Evolutionary conservation across 2,329 filamentous ascomycete genomes (phyloP).

Genomic region (Penicillium sp.): DNA sequence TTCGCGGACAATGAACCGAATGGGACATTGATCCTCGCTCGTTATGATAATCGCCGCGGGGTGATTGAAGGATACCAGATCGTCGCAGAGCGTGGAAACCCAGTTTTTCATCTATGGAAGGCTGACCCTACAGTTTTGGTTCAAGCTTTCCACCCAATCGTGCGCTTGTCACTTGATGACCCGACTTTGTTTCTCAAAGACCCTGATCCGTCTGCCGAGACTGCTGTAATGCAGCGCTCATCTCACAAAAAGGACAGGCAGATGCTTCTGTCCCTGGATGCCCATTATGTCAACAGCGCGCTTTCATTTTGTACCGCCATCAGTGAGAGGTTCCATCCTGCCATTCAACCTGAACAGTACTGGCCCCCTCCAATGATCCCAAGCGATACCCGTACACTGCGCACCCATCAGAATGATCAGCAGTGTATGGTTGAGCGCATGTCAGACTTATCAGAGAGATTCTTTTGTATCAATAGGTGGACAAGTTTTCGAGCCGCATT

Average conservation of each 20-base stretch:
- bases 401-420: conserved; percentile 49
- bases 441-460: conserved; percentile 63
- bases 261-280: conserved; percentile 57
- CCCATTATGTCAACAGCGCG: conserved; percentile 62
- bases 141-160: conserved; percentile 69
- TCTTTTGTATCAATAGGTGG: conserved; percentile 77
- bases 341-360: conserved; percentile 52
- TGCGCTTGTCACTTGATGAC: conserved; percentile 73
- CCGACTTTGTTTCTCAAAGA: conserved; percentile 65
- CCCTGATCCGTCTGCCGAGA: conserved; percentile 18
- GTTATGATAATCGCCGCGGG: conserved; percentile 71
- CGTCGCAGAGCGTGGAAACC: conserved; percentile 62
- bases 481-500: conserved; percentile 60
- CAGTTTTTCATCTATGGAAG: conserved; percentile 64
- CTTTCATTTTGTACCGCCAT: conserved; percentile 64
- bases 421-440: conserved; percentile 50
- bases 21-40: conserved; percentile 74
- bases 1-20: conserved; percentile 74
- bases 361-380: conserved; percentile 80
- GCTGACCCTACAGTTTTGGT: conserved; percentile 68
- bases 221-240: conserved; percentile 25
- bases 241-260: conserved; percentile 44
- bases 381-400: conserved; percentile 59
- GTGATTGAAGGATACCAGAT: conserved; percentile 81
- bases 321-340: neutral